A percentile compares a stretch with the other conserved stretches of the same genome.
Conservation (phyloP, 306 rosid genomes). For the Rosa chinensis region DNA sequence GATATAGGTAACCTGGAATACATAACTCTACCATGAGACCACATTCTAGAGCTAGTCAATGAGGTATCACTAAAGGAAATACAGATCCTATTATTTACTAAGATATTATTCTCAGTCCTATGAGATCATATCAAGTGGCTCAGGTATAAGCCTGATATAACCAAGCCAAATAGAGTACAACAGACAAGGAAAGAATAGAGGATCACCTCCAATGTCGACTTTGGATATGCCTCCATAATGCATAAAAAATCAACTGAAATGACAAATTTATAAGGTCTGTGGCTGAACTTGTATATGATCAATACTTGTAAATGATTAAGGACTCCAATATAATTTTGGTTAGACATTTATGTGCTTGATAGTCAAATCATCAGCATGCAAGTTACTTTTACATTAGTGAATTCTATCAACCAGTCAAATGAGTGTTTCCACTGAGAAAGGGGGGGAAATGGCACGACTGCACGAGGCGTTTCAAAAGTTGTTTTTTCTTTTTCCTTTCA, state of each 20-base stretch:
- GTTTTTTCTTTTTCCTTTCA: neutral
- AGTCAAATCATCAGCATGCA: neutral
- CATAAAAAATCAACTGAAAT: neutral
- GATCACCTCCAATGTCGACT: constrained; percentile 2
- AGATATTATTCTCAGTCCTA: neutral
- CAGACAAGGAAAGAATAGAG: neutral
- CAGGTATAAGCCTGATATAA: neutral
- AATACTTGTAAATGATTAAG: neutral
- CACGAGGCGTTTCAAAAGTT: neutral
- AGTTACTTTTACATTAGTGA: neutral
- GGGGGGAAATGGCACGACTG: too few relatives aligned
- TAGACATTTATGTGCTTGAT: neutral
- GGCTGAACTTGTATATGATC: neutral
- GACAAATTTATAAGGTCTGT: neutral
- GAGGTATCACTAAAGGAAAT: neutral
- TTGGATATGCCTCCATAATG: neutral
- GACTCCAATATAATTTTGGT: neutral
- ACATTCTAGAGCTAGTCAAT: neutral
- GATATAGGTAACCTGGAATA: constrained; percentile 66
- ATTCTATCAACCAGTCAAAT: neutral
- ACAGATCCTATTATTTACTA: neutral
- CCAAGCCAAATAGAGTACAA: neutral
- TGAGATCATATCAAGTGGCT: neutral
- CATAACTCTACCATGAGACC: constrained; percentile 23
- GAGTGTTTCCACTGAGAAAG: neutral